phyloP scores from a whole-genome alignment of 2,329 filamentous ascomycete genomes.

The Anthostomella pinea region DNA sequence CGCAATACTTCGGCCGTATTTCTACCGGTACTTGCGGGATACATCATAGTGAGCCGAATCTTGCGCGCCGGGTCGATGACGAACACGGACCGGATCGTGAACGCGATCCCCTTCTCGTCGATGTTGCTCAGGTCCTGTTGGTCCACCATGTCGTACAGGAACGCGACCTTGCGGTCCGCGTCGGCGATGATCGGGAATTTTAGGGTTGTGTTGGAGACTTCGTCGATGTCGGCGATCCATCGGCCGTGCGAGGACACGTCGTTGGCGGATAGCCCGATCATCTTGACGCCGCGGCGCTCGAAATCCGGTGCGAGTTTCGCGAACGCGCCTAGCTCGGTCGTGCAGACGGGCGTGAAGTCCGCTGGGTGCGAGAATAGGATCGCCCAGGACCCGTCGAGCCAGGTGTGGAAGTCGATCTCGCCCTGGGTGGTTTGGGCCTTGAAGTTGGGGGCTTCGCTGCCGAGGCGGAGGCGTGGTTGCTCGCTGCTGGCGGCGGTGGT shows the following conservation, averaged over 20 bases:
- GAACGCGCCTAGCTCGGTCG: constrained; percentile 90
- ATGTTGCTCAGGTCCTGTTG: constrained; percentile 80
- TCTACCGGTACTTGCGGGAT: constrained; percentile 86
- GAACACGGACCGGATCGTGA: constrained; percentile 94
- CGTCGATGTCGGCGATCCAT: constrained; percentile 89
- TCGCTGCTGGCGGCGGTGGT: too few species aligned
- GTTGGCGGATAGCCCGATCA: constrained; percentile 88
- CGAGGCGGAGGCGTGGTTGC: constrained; percentile 66
- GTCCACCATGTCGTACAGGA: constrained; percentile 79
- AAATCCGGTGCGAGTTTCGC: constrained; percentile 88
- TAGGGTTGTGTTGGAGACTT: constrained; percentile 69
- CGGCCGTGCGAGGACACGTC: constrained; percentile 76
- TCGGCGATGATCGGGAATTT: constrained; percentile 80
- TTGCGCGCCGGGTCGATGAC: constrained; percentile 92
- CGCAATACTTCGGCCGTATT: constrained; percentile 78
- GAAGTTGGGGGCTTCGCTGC: constrained; percentile 74
- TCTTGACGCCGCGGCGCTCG: constrained; percentile 80
- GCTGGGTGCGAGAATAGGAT: constrained; percentile 83
- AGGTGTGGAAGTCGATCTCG: constrained; percentile 79
- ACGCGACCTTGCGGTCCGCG: constrained; percentile 72
- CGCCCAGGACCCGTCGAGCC: constrained; percentile 75
- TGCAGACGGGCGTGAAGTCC: constrained; percentile 94
- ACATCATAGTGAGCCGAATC: constrained; percentile 87
- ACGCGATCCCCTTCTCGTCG: constrained; percentile 78
- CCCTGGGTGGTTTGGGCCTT: constrained; percentile 75